phyloP scores from a whole-genome alignment of 192 early-diverging fungal species.

The Entrophospora sp. region DNA sequence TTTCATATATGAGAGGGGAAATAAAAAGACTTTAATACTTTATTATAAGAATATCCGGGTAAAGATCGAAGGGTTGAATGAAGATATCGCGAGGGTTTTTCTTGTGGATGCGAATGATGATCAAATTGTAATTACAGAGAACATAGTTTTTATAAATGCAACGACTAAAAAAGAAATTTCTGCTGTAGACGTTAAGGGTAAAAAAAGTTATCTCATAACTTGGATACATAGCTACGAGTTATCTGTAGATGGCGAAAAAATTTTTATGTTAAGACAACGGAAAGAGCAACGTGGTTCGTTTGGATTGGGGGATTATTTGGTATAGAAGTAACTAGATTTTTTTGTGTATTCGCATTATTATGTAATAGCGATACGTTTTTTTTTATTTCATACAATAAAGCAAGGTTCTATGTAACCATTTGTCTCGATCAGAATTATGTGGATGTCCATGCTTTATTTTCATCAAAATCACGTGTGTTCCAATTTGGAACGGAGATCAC shows the following conservation, averaged over 20 bases:
- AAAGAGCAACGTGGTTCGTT: background rate
- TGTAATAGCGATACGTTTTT: no score
- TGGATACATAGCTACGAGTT: background rate
- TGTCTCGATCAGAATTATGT: no score
- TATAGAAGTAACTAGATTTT: no score
- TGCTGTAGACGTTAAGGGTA: background rate
- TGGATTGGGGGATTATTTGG: background rate
- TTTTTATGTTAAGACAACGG: background rate
- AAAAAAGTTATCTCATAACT: background rate
- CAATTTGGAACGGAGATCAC: no score
- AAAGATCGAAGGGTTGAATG: background rate
- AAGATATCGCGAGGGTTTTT: constrained; percentile 1
- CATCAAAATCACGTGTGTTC: no score
- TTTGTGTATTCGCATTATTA: no score
- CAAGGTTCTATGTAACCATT: no score
- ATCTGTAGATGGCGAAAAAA: background rate
- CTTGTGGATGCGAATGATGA: background rate
- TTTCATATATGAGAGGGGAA: background rate
- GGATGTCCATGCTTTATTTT: no score
- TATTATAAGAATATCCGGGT: background rate
- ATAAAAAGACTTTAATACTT: background rate
- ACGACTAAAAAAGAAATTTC: background rate
- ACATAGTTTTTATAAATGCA: background rate
- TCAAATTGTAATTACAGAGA: background rate
- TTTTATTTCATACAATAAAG: no score